Base-by-base conservation (phyloP, 2,329 filamentous ascomycete species). In the Rugonectria rugulosa region DNA sequence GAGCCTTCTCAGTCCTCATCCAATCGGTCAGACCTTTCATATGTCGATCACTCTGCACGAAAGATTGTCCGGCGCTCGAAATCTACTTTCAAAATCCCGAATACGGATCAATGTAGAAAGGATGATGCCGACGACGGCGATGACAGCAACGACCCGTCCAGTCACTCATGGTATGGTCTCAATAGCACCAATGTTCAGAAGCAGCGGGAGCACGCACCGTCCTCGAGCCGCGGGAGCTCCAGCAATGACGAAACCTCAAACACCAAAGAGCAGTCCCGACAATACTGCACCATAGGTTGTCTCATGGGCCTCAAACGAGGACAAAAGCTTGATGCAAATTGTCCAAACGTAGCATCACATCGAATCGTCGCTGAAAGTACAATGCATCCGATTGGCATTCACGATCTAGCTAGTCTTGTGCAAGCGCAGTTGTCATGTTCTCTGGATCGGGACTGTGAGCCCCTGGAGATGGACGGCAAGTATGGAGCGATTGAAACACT, bases 221-320 rank as follows among this genome's bases (percentile, higher is more conserved):
- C 29, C 9, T 32, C 36, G n/a, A 10, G 34, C 12, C 21, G 36
- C 20, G 36, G 11, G 7, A 23, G 36, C 36, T 40, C 19, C 19
- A 14, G n/a, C 11, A 20, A 20, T 20, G 19, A 6, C 17, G 45
- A 59, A 43, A 34, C 24, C 6, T 27, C 24, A 27, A 37, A 42
- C 27, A 19, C 53, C 27, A 60, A 53, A 53, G 50, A 45, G 45
- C 50, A 27, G 24, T 6, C 24, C 34, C 24, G 24, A 17, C 58
- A 61, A 46, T 67, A 66, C 59, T 66, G 55, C 40, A 62, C 62
- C n/a, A 56, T 65, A 46, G 59, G 51, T 20, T 67, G 61, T 51
- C 53, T 67, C n/a, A 37, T 66, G n/a, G 56, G 63, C 21, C 64
- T 66, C 36, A 66, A 64, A 29, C 55, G 37, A 55, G 55, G 56